Base-by-base conservation (phyloP, 2,329 filamentous ascomycete species). In the Aspergillus quadricinctus region DNA sequence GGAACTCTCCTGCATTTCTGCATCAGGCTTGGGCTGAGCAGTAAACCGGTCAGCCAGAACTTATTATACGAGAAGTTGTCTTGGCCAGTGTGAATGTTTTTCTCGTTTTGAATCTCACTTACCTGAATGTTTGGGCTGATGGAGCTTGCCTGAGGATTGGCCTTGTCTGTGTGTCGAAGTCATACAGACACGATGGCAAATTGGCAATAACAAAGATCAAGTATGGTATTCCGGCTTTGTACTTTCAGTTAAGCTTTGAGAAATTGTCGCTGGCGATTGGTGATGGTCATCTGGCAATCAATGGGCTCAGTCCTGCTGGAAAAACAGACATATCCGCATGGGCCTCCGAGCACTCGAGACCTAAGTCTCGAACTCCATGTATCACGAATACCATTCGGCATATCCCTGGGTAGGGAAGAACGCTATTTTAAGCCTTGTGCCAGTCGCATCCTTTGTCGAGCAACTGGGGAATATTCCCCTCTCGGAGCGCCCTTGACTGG, bases 341-440 rank as follows among this genome's bases (percentile, higher is more conserved):
- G 31, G 31, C 3, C 14, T 35, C 31, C 5, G 14, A 35, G 14
- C 1, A 4, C 31, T 17, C 14, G 31, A 35, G 31, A 14, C 4
- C 14, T 35, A 7, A 17, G 31, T 35, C 14, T 17, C 9, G 5
- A 17, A 17, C 11, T 17, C 4, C 4, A 17, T 35, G 31, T 17
- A 6, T 17, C 31, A 35, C 14, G 5, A 6, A 7, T 14, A 17
- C 5, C 14, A 17, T 35, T 14, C 1, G 4, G 93, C 93, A 3
- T 97, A 99, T 70, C 93, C 94, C 0, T 92, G 89, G 86, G 80
- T 96, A 7, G 93, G 92, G 3, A 85, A 88, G 66, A 93, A 87
- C 62, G 93, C 93, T 6, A 94, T 92, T 66, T 89, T 91, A 59
- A 80, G 92, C 52, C 79, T 97, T 55, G 80, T 95, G 31, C 83